phyloP scores from a whole-genome alignment of 257 asterid genomes.

The Plantago elongata region DNA sequence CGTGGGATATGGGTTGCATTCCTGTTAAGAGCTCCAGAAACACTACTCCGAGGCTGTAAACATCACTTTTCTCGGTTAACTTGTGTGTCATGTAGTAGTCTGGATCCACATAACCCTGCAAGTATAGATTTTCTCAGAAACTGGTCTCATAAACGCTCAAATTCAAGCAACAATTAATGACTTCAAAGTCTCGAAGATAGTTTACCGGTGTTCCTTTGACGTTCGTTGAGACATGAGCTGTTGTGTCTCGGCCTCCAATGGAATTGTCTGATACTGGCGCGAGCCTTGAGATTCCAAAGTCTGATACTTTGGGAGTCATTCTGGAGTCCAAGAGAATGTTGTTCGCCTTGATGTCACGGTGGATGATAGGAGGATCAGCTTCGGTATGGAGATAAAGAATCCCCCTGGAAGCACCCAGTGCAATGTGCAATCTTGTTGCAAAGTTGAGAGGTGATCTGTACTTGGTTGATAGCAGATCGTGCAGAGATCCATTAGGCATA shows the following conservation, averaged over 20 bases:
- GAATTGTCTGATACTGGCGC: slow-evolving; percentile 57
- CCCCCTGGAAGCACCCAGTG: slow-evolving; percentile 75
- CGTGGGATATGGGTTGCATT: slow-evolving; percentile 77
- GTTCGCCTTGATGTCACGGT: slow-evolving; percentile 83
- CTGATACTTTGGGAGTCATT: slow-evolving; percentile 79
- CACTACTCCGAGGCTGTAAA: slow-evolving; percentile 83
- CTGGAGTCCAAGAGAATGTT: slow-evolving; percentile 78
- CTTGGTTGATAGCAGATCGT: slow-evolving; percentile 68
- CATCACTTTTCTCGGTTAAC: slow-evolving; percentile 83
- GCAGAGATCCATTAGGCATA: slow-evolving; percentile 79
- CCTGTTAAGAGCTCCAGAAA: slow-evolving; percentile 81
- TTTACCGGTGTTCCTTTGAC: slow-evolving; percentile 95
- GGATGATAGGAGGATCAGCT: slow-evolving; percentile 86
- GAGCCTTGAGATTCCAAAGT: slow-evolving; percentile 87
- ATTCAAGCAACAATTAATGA: neutral
- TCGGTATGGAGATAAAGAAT: slow-evolving; percentile 89
- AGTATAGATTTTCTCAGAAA: slow-evolving; percentile 4
- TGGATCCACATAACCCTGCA: slow-evolving; percentile 93
- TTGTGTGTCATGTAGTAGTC: slow-evolving; percentile 70
- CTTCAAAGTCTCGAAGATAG: neutral
- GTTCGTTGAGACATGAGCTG: slow-evolving; percentile 60
- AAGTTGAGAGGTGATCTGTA: slow-evolving; percentile 45
- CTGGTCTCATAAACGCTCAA: neutral
- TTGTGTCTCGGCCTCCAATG: slow-evolving; percentile 42
- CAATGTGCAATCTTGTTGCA: slow-evolving; percentile 60